Base-by-base conservation (phyloP, 352 stramenopile species). In the Pythium guiyangense region DNA sequence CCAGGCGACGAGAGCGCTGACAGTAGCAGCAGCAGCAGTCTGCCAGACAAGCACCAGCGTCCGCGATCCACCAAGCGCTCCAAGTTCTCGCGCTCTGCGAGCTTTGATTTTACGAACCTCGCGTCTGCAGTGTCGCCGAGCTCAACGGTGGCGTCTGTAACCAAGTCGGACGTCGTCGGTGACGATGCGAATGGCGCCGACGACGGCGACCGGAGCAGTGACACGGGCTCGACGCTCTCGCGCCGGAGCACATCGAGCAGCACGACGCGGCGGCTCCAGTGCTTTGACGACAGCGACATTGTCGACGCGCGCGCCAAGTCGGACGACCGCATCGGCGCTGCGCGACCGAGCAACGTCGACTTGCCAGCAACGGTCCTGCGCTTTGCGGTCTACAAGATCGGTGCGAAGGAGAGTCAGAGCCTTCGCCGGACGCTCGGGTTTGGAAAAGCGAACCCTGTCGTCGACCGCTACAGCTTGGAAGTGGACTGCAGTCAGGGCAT, bases 201-300 rank as follows among this genome's bases (percentile, higher is more conserved):
- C 42, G 26, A 69, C 63, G 15, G 48, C 62, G 29, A 54, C 9
- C 22, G 45, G 3, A 43, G 11, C 49, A 66, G 49, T 25, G 58
- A 64, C 22, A 25, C 54, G 17, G 49, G 31, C 4, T 59, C 42
- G 18, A 49, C 50, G 20, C 43, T 25, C 6, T 43, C 47, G 17
- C 51, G 4, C 54, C 42, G 9, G 18, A 22, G 11, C 47, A 34
- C 5, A 2, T n/a, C 4, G 22, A 39, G 22, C 57, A 27, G 10
- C 42, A 29, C 5, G 14, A 37, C 27, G 37, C 39, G 27, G 22
- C 60, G 60, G 4, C 75, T 76, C 45, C 88, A 88, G 42, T 84
- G 74, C 12, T 92, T 92, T 66, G 82, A 92, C 61, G 82, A 92
- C 59, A 92, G 79, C 52, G 82, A 92, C 52, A 92, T 92, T 46